Base-by-base conservation (phyloP, 495 filamentous ascomycete genomes). In the Tuber umbilicatum region DNA sequence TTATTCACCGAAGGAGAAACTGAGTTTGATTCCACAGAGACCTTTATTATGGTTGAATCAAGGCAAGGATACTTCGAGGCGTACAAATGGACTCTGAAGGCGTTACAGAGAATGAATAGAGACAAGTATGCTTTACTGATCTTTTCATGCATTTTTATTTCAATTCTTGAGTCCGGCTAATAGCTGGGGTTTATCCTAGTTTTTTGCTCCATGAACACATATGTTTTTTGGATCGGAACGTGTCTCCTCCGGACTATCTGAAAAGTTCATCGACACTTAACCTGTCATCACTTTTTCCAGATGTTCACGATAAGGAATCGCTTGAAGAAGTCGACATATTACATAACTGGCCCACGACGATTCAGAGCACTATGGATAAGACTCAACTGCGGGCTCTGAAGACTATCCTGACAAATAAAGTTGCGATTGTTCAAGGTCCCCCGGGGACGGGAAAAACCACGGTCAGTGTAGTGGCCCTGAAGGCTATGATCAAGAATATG, bases 381-480 rank as follows among this genome's bases (percentile, higher is more conserved):
- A 91, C 90, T 0, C 94, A 97, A 81, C 86, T 89, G 68, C 80
- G 82, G 6, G 93, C 91, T 17, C 84, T 97, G 0, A 85, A 87
- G 39, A 85, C 89, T 0, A 93, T 97, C 12, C 81, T 97, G 12
- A 90, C 91, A 0, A 92, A 90, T 70, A 86, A 87, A 50, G 78
- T 99, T 1, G 87, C 93, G 3, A 91, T 99, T 50, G 84, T 97
- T 0, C 94, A 97, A 84, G 94, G 94, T 0, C 94, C 94, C 12
- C 94, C 94, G 5, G 94, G 94, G 1, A 97, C 94, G 2, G 94
- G 94, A 19, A 82, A 82, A 68, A 83, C 81, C 37, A 78, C 47
- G 38, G 76, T 82, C 41, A 83, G 82, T 72, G 77, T 77, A 31
- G 55, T 89, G 55, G 92, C 92, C 1, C 81, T 97, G 41, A 89